Evolutionary conservation across 495 filamentous ascomycete species (phyloP).

Genomic region (Lasiosphaeria hispida): DNA sequence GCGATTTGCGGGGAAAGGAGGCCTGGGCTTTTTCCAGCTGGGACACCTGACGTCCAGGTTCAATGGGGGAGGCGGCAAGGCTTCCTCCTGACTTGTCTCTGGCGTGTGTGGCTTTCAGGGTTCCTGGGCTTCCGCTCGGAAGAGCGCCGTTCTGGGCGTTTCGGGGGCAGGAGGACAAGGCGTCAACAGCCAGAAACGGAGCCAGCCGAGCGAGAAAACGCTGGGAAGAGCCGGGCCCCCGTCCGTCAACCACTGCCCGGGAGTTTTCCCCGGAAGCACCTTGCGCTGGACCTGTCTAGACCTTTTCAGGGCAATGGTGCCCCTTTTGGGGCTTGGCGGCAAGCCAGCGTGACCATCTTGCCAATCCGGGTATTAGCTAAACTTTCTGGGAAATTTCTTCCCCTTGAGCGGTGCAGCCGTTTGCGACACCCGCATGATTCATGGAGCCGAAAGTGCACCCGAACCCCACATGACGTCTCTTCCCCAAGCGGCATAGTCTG

Average conservation of each 20-base stretch:
- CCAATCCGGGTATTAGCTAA: conserved; percentile 28
- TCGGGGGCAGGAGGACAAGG: background rate
- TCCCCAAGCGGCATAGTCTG: conserved; percentile 13
- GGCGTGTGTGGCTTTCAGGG: background rate
- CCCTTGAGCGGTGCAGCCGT: conserved; percentile 22
- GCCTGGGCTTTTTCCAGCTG: conserved; percentile 20
- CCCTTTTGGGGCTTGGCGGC: conserved; percentile 17
- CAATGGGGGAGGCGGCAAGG: conserved; percentile 28
- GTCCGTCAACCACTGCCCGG: conserved; percentile 9
- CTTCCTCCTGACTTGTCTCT: conserved; percentile 29
- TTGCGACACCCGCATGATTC: conserved; percentile 28
- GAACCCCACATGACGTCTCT: conserved; percentile 16
- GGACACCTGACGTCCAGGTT: conserved; percentile 27
- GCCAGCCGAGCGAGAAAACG: background rate
- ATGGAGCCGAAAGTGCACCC: conserved; percentile 21
- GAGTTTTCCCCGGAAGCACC: conserved; percentile 26
- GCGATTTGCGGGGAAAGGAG: conserved; percentile 33
- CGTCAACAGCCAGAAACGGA: background rate
- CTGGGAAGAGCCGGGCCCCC: background rate
- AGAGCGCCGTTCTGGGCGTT: conserved; percentile 23
- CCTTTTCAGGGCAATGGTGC: conserved; percentile 21
- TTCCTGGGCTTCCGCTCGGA: conserved; percentile 13
- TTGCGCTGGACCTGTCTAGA: background rate
- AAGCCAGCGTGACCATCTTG: conserved; percentile 18
- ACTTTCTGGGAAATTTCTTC: conserved; percentile 21